phyloP scores from a whole-genome alignment of 1,284 basidiomycete genomes.

The Malassezia nana region DNA sequence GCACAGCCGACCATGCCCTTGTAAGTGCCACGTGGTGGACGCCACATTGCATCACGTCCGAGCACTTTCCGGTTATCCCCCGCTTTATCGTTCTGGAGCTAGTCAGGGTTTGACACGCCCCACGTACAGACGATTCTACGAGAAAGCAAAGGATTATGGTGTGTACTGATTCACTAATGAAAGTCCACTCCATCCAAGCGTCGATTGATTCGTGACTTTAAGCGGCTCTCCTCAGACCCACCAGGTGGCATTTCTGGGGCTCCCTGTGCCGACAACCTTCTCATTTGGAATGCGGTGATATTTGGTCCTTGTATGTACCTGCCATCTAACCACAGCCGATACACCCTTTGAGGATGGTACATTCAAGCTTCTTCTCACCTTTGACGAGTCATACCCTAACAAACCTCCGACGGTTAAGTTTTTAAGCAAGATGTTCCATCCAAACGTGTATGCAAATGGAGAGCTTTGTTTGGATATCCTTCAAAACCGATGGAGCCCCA shows the following conservation, averaged over 20 bases:
- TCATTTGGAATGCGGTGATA: constrained; percentile 99
- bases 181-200: constrained; percentile 47
- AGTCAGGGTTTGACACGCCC: neutral
- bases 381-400: constrained; percentile 96
- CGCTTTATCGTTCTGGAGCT: neutral
- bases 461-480: constrained; percentile 95
- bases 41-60: neutral
- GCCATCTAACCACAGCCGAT: constrained; percentile 58
- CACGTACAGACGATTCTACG: neutral
- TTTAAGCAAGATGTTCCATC: constrained; percentile 94
- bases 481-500: constrained; percentile 95
- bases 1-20: too few relatives aligned
- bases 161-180: neutral
- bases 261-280: constrained; percentile 93
- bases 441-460: constrained; percentile 95
- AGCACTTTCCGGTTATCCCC: neutral
- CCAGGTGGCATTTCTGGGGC: constrained; percentile 92
- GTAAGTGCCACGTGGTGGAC: neutral
- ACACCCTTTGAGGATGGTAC: constrained; percentile 98
- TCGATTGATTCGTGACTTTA: constrained; percentile 56
- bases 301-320: constrained; percentile 74
- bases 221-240: constrained; percentile 82
- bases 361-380: constrained; percentile 87
- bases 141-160: neutral
- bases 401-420: constrained; percentile 96